These are phyloP conservation scores for Fusarium paranaense DNA, from an alignment of 2,329 filamentous ascomycete species.

Conservation along the genomic window DNA sequence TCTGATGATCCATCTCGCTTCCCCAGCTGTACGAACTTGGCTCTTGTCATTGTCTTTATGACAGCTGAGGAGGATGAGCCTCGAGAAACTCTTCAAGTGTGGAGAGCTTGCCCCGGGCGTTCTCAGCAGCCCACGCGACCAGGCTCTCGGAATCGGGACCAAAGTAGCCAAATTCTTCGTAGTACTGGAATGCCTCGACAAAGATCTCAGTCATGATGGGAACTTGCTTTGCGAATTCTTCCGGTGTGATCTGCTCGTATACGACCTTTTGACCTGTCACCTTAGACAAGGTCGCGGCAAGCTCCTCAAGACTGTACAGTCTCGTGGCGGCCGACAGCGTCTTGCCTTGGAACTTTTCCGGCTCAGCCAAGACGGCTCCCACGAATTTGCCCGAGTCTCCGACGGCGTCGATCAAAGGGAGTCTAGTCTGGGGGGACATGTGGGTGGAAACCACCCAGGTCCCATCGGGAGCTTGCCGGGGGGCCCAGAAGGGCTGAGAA, in stretches of 20 bases:
- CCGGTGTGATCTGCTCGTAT: conserved; percentile 33
- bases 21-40: background rate
- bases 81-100: conserved; percentile 39
- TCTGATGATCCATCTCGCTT: background rate
- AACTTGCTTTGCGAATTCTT: conserved; percentile 32
- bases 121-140: conserved; percentile 36
- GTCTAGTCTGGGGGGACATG: conserved; percentile 38
- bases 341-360: conserved; percentile 56
- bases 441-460: conserved; percentile 42
- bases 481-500: conserved; percentile 42
- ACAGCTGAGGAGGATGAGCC: conserved; percentile 22
- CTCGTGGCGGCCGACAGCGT: conserved; percentile 57
- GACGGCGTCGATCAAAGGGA: conserved; percentile 59
- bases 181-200: conserved; percentile 3
- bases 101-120: conserved; percentile 33
- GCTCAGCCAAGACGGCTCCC: conserved; percentile 55
- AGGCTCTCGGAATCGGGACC: conserved; percentile 29
- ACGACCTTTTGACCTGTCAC: conserved; percentile 53
- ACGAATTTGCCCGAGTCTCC: conserved; percentile 59
- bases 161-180: conserved; percentile 40
- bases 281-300: conserved; percentile 52
- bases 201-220: conserved; percentile 25
- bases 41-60: background rate
- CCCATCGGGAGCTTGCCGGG: conserved; percentile 45
- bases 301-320: conserved; percentile 52